A percentile compares a stretch with the other conserved stretches of the same genome.
Conservation (phyloP, 306 rosid species). For the Boehmeria nivea region DNA sequence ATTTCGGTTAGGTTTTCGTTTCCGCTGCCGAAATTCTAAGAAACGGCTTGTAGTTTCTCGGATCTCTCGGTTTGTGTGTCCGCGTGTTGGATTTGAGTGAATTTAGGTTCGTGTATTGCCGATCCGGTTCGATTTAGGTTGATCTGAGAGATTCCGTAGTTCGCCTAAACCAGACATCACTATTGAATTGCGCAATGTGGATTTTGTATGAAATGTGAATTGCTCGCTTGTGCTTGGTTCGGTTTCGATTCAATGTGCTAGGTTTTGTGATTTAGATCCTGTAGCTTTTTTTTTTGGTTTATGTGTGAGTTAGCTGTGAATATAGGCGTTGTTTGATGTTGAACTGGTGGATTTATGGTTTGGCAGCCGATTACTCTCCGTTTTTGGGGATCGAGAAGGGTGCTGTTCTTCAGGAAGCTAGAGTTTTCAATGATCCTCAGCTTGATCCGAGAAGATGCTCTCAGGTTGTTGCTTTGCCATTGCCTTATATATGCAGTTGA, state of each 20-base stretch:
- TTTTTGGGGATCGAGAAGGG: conserved; percentile 96
- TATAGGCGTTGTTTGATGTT: conserved; percentile 4
- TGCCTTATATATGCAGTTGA: conserved; percentile 1
- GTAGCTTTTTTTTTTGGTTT: conserved; percentile 4
- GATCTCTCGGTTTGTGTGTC: conserved; percentile 36
- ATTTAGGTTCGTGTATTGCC: conserved; percentile 21
- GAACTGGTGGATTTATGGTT: conserved; percentile 20
- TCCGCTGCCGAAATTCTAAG: conserved; percentile 12
- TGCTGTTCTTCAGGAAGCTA: conserved; percentile 95
- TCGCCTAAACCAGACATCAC: not conserved
- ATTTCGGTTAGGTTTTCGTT: conserved; percentile 11
- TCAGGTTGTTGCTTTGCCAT: conserved; percentile 51
- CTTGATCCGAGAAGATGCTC: conserved; percentile 95
- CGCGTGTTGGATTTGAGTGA: conserved; percentile 19
- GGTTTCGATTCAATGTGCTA: conserved; percentile 16
- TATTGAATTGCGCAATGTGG: conserved; percentile 33
- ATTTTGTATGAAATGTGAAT: conserved; percentile 9
- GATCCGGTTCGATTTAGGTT: conserved; percentile 21
- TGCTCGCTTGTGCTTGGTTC: not conserved
- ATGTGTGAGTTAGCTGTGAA: not conserved
- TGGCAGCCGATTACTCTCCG: conserved; percentile 80
- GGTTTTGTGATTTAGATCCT: conserved; percentile 30
- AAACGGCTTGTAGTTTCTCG: conserved; percentile 7
- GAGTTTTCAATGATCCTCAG: conserved; percentile 97
- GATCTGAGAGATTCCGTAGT: conserved; percentile 27